Evolutionary conservation across 805 yeast genomes (phyloP).

Genomic region (Kodamaea laetipori): DNA sequence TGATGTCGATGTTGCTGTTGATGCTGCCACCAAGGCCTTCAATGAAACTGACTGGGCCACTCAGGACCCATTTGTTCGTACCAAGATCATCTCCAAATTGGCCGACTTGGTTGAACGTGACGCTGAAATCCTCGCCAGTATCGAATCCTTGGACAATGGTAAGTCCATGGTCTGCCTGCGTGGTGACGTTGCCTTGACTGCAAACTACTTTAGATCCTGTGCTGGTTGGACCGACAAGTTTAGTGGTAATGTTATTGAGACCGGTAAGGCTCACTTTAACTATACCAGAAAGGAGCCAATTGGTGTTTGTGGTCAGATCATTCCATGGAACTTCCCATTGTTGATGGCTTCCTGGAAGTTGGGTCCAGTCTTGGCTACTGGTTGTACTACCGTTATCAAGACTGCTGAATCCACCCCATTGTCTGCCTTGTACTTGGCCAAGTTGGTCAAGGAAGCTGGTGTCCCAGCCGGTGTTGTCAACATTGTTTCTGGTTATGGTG

Average conservation of each 20-base stretch:
- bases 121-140: slow-evolving; percentile 69
- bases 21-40: slow-evolving; percentile 81
- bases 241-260: slow-evolving; percentile 72
- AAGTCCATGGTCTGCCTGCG: slow-evolving; percentile 70
- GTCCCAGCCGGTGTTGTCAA: slow-evolving; percentile 91
- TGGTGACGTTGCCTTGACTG: slow-evolving; percentile 73
- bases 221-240: slow-evolving; percentile 93
- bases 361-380: slow-evolving; percentile 90
- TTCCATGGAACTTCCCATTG: slow-evolving; percentile 97
- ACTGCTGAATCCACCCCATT: slow-evolving; percentile 92
- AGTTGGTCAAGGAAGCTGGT: slow-evolving; percentile 76
- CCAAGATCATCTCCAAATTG: slow-evolving; percentile 61
- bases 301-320: slow-evolving; percentile 94
- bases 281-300: slow-evolving; percentile 86
- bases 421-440: slow-evolving; percentile 76
- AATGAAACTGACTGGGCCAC: slow-evolving; percentile 61
- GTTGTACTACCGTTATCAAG: slow-evolving; percentile 85
- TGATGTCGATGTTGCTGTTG: slow-evolving; percentile 83
- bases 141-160: slow-evolving; percentile 90
- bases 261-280: slow-evolving; percentile 71
- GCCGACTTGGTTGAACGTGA: slow-evolving; percentile 78
- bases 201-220: slow-evolving; percentile 73
- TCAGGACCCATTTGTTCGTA: slow-evolving; percentile 68
- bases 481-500: slow-evolving; percentile 84
- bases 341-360: slow-evolving; percentile 94